A percentile compares a stretch with the other conserved stretches of the same genome.
These are phyloP conservation scores for Mallotus japonicus DNA, from an alignment of 441 rosid species.

Conservation along the genomic window DNA sequence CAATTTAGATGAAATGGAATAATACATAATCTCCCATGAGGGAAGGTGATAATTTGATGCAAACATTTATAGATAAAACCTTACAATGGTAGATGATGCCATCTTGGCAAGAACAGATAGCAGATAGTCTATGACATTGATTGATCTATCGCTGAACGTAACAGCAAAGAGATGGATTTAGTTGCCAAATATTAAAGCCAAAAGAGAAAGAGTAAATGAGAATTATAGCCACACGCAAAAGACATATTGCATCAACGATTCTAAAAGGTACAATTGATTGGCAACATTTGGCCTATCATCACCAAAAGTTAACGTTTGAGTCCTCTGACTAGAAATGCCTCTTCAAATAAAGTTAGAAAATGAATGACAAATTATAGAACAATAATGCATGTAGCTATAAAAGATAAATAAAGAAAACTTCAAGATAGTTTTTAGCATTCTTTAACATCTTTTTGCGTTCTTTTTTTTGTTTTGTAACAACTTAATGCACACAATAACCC, in stretches of 20 bases:
- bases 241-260: no score
- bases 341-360: background rate
- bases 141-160: background rate
- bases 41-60: no score
- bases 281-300: background rate
- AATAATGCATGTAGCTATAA: background rate
- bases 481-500: background rate
- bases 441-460: background rate
- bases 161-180: background rate
- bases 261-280: background rate
- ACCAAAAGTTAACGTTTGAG: no score
- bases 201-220: background rate
- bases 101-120: no score
- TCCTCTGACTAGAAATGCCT: no score
- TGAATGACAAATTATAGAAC: background rate
- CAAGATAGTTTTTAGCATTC: background rate
- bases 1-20: no score
- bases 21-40: no score
- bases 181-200: no score
- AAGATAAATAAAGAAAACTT: background rate
- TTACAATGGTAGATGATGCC: no score
- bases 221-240: background rate
- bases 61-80: no score
- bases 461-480: background rate
- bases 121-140: no score